Evolutionary conservation across 768 basidiomycete genomes (phyloP).

Genomic region (Lactarius hatsudake): DNA sequence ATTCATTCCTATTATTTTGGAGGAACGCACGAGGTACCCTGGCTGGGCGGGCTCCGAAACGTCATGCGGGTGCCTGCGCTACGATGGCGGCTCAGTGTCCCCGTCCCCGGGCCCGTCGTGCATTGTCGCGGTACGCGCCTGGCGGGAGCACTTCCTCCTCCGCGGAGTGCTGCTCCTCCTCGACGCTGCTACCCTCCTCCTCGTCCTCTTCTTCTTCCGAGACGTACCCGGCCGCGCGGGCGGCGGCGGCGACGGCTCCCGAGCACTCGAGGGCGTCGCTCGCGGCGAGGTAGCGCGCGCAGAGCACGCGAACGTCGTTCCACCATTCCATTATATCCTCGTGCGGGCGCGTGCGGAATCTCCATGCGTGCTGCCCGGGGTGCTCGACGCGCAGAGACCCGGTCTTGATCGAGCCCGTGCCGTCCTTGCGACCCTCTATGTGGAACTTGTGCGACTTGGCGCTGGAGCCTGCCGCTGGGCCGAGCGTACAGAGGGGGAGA

Average conservation of each 20-base stretch:
- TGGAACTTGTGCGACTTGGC: slow-evolving; percentile 92
- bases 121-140: slow-evolving; percentile 36
- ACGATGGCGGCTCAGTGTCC: slow-evolving; percentile 60
- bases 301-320: slow-evolving; percentile 95
- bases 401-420: slow-evolving; percentile 60
- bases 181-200: slow-evolving; percentile 59
- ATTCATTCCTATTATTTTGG: too few species aligned
- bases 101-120: slow-evolving; percentile 34
- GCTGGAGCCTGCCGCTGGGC: slow-evolving; percentile 72
- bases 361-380: slow-evolving; percentile 68
- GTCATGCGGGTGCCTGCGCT: slow-evolving; percentile 48
- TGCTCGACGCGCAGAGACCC: slow-evolving; percentile 45
- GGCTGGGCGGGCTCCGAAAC: slow-evolving; percentile 43
- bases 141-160: slow-evolving; percentile 49
- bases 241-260: slow-evolving; percentile 91
- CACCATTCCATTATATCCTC: slow-evolving; percentile 99
- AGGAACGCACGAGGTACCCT: slow-evolving; percentile 57
- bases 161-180: slow-evolving; percentile 46
- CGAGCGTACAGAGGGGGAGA: slow-evolving; percentile 92
- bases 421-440: slow-evolving; percentile 89
- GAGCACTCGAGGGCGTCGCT: slow-evolving; percentile 90
- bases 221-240: slow-evolving; percentile 83
- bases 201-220: slow-evolving; percentile 67
- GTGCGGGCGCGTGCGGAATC: slow-evolving; percentile 81
- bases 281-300: slow-evolving; percentile 90